Evolutionary conservation across 352 stramenopile species (phyloP).

Genomic region (Phytophthora tubulina): DNA sequence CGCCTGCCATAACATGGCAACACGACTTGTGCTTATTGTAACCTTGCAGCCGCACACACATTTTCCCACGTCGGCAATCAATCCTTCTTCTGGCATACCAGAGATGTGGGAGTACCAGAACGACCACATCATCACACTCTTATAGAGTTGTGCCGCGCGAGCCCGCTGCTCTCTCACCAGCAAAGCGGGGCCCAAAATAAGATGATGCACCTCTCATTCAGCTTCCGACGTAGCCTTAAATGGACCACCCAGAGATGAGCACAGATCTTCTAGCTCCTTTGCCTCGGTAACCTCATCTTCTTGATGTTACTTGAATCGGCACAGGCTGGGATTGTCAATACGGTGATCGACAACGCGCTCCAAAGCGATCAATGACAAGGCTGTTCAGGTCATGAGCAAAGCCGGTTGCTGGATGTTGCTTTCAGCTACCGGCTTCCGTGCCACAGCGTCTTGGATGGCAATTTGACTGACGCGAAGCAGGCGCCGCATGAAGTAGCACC

Average conservation of each 20-base stretch:
- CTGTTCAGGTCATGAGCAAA: too few species aligned
- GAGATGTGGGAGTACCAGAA: slow-evolving; percentile 11
- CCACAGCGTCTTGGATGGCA: slow-evolving; percentile 1
- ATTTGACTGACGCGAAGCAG: slow-evolving; percentile 5
- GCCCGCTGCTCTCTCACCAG: slow-evolving; percentile 16
- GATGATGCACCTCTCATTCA: too few species aligned
- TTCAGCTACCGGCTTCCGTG: background rate
- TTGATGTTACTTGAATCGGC: too few species aligned
- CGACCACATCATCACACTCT: slow-evolving; percentile 12
- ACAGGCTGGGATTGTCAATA: too few species aligned
- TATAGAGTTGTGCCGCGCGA: slow-evolving; percentile 5
- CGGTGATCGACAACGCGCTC: too few species aligned
- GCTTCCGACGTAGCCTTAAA: too few species aligned
- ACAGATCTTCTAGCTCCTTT: too few species aligned
- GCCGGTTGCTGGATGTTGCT: background rate
- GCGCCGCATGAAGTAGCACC: background rate
- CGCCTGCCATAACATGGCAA: slow-evolving; percentile 24
- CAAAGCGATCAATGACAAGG: too few species aligned
- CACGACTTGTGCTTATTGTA: slow-evolving; percentile 19
- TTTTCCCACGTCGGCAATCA: slow-evolving; percentile 12
- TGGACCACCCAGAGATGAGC: background rate
- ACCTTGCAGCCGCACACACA: slow-evolving; percentile 19
- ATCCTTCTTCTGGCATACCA: slow-evolving; percentile 8
- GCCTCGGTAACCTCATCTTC: too few species aligned
- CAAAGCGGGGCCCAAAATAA: slow-evolving; percentile 1